Conservation (phyloP, 2,329 filamentous ascomycete species). For the Penicillium sp. region DNA sequence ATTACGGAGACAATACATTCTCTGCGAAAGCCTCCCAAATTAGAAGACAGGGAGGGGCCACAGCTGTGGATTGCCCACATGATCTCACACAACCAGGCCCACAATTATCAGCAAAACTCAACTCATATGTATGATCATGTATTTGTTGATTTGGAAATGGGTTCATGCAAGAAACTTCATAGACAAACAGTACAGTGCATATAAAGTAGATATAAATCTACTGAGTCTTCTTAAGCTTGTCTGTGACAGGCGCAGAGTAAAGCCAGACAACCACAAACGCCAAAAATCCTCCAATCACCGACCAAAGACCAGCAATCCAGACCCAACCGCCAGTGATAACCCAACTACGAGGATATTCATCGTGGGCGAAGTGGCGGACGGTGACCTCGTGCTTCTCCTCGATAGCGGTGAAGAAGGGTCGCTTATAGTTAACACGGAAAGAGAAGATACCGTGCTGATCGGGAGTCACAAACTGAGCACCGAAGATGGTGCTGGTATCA, state of each 20-base stretch:
- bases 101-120: too few relatives aligned
- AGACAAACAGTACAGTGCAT: slow-evolving; percentile 27
- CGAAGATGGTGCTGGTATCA: slow-evolving; percentile 71
- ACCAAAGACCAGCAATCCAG: slow-evolving; percentile 86
- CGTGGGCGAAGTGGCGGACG: slow-evolving; percentile 93
- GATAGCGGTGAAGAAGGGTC: slow-evolving; percentile 82
- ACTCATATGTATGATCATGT: neutral
- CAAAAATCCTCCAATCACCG: slow-evolving; percentile 81
- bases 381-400: slow-evolving; percentile 96
- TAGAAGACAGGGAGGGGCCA: too few relatives aligned
- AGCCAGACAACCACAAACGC: slow-evolving; percentile 87
- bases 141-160: slow-evolving; percentile 3
- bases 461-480: slow-evolving; percentile 75
- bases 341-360: slow-evolving; percentile 92
- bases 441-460: slow-evolving; percentile 99
- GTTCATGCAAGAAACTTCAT: slow-evolving; percentile 25
- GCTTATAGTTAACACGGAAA: slow-evolving; percentile 96
- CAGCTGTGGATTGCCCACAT: too few relatives aligned
- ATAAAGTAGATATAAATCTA: slow-evolving; percentile 20
- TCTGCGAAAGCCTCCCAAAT: too few relatives aligned
- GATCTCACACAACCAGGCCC: too few relatives aligned
- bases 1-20: too few relatives aligned
- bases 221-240: slow-evolving; percentile 52
- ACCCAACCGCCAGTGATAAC: slow-evolving; percentile 90
- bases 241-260: slow-evolving; percentile 62